These are phyloP conservation scores for Lasiosphaeris hirsuta DNA, from an alignment of 495 filamentous ascomycete species.

Conservation along the genomic window DNA sequence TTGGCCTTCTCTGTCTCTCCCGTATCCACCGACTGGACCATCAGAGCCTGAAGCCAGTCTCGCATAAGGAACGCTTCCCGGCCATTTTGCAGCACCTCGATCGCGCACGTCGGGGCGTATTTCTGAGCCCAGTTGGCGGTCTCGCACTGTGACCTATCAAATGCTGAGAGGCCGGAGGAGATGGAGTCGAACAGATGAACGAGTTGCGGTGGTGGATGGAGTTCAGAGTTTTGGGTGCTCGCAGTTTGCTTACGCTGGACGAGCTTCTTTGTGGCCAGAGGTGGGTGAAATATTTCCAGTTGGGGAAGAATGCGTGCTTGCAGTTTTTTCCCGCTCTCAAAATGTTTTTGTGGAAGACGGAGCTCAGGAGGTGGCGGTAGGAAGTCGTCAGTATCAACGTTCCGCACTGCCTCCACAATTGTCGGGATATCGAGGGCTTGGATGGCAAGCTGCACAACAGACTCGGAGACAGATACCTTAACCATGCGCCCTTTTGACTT, in stretches of 20 bases:
- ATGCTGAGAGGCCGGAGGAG: conserved; percentile 62
- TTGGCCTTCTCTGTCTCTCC: conserved; percentile 51
- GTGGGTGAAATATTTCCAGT: conserved; percentile 21
- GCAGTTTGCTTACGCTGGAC: conserved; percentile 12
- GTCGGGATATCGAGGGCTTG: conserved; percentile 30
- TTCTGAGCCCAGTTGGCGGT: conserved; percentile 75
- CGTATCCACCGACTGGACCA: conserved; percentile 68
- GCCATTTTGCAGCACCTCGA: conserved; percentile 73
- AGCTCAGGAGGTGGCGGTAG: conserved; percentile 38
- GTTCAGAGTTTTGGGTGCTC: conserved; percentile 11
- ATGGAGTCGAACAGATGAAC: conserved; percentile 58
- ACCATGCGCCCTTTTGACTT: conserved; percentile 52
- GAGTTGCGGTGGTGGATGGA: conserved; percentile 53
- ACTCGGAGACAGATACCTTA: conserved; percentile 41
- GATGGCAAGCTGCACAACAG: conserved; percentile 37
- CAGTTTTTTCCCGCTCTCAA: conserved; percentile 48
- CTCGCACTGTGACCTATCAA: conserved; percentile 77
- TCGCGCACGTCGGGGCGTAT: conserved; percentile 69
- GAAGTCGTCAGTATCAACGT: conserved; percentile 38
- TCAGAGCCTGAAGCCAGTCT: conserved; percentile 79
- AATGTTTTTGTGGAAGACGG: conserved; percentile 45
- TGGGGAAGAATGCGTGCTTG: conserved; percentile 39
- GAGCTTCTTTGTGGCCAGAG: conserved; percentile 13
- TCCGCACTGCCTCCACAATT: conserved; percentile 22
- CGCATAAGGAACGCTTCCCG: conserved; percentile 67